Evolutionary conservation across 306 rosid species (phyloP).

Genomic region (Clitoria ternatea): DNA sequence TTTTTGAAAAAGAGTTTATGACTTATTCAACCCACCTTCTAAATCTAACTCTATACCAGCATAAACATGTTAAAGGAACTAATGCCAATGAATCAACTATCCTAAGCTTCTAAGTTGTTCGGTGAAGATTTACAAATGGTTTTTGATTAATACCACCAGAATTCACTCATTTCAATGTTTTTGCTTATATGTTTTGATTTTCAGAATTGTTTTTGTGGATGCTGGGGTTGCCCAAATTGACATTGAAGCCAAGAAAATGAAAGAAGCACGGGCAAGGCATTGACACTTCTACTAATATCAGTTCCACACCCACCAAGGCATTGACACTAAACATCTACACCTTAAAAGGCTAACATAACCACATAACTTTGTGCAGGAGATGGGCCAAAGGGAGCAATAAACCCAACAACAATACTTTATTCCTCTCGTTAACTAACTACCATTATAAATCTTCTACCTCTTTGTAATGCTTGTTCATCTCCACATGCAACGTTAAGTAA

Average conservation of each 20-base stretch:
- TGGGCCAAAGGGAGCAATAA: neutral
- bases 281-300: neutral
- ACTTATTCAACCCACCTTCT: too few species aligned
- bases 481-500: too few species aligned
- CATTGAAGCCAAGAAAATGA: conserved; percentile 78
- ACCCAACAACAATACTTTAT: neutral
- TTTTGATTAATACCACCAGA: conserved; percentile 4
- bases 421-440: neutral
- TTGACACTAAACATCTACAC: neutral
- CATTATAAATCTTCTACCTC: too few species aligned
- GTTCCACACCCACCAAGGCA: neutral
- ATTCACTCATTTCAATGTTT: neutral
- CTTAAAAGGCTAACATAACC: neutral
- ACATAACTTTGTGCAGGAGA: neutral
- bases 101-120: neutral
- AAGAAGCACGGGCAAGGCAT: conserved; percentile 59
- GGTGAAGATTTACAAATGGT: neutral
- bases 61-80: conserved; percentile 11
- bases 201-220: conserved; percentile 92
- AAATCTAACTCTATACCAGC: too few species aligned
- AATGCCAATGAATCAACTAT: neutral
- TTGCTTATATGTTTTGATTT: conserved; percentile 22
- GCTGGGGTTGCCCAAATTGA: conserved; percentile 88
- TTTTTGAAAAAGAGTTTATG: too few species aligned
- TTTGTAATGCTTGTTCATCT: too few species aligned